These are phyloP conservation scores for Kluyveromyces starmeri DNA, from an alignment of 805 yeast genomes.

Conservation along the genomic window DNA sequence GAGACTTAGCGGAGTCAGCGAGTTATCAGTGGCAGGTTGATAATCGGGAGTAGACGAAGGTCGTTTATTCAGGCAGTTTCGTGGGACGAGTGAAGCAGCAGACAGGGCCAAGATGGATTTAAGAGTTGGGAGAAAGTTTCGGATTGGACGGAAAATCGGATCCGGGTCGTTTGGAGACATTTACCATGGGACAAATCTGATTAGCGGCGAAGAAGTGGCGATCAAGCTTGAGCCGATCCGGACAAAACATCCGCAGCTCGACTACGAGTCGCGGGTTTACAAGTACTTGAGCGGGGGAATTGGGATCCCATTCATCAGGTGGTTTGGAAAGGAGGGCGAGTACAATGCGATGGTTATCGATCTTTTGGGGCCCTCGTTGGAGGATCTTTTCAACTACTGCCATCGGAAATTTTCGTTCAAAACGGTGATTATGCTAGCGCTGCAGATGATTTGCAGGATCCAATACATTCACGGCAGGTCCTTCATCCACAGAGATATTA, in stretches of 20 bases:
- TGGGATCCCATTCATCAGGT: constrained; percentile 93
- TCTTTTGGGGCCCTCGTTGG: constrained; percentile 88
- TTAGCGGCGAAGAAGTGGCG: constrained; percentile 96
- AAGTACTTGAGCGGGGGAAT: constrained; percentile 92
- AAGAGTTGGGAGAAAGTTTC: constrained; percentile 87
- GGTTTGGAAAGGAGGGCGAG: constrained; percentile 96
- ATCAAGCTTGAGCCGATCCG: constrained; percentile 83
- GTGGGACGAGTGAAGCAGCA: too few relatives aligned
- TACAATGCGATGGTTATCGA: constrained; percentile 97
- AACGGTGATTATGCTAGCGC: constrained; percentile 87
- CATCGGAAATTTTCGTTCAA: constrained; percentile 87
- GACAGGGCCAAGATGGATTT: constrained; percentile 42
- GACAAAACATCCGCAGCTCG: constrained; percentile 94
- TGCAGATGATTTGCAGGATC: constrained; percentile 87
- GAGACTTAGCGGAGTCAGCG: too few relatives aligned
- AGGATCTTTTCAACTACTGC: constrained; percentile 93
- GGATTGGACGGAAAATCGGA: constrained; percentile 92
- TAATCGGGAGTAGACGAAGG: too few relatives aligned
- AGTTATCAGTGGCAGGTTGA: too few relatives aligned
- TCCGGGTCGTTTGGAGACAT: constrained; percentile 97
- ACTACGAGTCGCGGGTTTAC: constrained; percentile 93
- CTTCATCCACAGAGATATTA: constrained; percentile 78
- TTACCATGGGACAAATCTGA: constrained; percentile 84
- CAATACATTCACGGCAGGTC: constrained; percentile 95
- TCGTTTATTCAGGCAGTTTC: too few relatives aligned